Conservation (phyloP, 2,329 filamentous ascomycete genomes). For the Paecilomyces niveus region DNA sequence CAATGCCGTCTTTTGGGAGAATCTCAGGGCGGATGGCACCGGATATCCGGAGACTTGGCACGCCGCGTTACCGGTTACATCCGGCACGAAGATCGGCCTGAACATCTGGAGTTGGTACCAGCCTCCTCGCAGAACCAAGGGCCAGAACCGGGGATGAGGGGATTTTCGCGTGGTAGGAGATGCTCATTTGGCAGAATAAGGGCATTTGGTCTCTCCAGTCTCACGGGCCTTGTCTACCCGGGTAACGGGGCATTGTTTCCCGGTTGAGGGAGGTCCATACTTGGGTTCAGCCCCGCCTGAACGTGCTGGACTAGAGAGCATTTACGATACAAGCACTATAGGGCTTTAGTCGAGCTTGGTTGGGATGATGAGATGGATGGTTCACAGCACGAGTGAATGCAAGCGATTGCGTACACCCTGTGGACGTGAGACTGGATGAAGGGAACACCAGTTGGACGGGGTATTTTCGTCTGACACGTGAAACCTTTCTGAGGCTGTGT, state of each 20-base stretch:
- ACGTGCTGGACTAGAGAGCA: not conserved
- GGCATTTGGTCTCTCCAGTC: not conserved
- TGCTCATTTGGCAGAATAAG: not conserved
- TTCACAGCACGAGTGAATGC: not conserved
- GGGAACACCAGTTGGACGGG: not conserved
- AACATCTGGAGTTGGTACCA: constrained; percentile 62
- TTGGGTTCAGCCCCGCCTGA: not conserved
- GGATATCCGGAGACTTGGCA: constrained; percentile 56
- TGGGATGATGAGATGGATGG: not conserved
- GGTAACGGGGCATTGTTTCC: too few relatives aligned
- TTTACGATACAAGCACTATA: not conserved
- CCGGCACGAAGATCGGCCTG: constrained; percentile 52
- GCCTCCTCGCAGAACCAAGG: constrained; percentile 14
- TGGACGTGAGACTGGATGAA: not conserved
- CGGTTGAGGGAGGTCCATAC: not conserved
- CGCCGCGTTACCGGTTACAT: constrained; percentile 51
- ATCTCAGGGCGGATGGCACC: constrained; percentile 48
- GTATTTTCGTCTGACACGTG: not conserved
- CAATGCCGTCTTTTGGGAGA: constrained; percentile 58
- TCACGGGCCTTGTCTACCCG: not conserved
- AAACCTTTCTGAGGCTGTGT: not conserved
- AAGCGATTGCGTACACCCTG: not conserved
- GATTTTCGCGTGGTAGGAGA: not conserved
- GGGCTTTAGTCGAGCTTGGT: not conserved
- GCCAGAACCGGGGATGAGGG: not conserved